Percentiles rank a stretch among this genome's conserved stretches.
Conservation (phyloP, 208 protist genomes). For the Crithidia thermophila region DNA sequence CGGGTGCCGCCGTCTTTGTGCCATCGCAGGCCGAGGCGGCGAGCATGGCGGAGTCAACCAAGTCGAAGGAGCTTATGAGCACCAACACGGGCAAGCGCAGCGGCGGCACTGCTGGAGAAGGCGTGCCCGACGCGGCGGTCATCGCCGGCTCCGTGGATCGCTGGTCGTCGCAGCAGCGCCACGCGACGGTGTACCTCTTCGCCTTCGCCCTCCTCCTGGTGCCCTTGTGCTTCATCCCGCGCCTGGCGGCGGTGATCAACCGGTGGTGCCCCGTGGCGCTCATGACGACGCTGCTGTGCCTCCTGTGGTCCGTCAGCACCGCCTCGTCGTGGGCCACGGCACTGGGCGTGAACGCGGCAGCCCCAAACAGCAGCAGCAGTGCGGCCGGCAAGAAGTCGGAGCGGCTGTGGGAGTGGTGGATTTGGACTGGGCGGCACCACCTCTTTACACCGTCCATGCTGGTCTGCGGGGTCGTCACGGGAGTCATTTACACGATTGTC, state of each 20-base stretch:
- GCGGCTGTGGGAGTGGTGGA: background rate
- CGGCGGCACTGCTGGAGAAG: conserved; percentile 5
- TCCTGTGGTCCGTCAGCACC: conserved; percentile 28
- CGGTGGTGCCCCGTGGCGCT: conserved; percentile 31
- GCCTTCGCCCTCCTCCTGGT: conserved; percentile 25
- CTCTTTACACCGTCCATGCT: conserved; percentile 8
- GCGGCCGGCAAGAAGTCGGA: background rate
- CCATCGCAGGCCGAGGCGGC: conserved; percentile 21
- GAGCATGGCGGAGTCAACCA: conserved; percentile 10
- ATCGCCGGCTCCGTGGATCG: conserved; percentile 3
- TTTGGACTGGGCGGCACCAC: conserved; percentile 15
- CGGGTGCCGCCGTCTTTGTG: conserved; percentile 29
- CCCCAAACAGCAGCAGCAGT: background rate
- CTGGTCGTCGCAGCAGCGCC: conserved; percentile 26
- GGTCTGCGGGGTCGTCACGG: conserved; percentile 27
- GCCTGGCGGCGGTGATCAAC: conserved; percentile 24
- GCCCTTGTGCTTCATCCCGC: conserved; percentile 34
- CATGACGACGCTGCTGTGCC: conserved; percentile 27
- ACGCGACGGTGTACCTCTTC: conserved; percentile 25
- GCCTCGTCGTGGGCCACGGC: conserved; percentile 28
- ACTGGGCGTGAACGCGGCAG: background rate
- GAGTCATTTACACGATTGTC: conserved; percentile 29
- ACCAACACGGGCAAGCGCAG: conserved; percentile 13
- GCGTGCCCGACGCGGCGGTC: conserved; percentile 3
- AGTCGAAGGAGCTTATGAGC: conserved; percentile 22